These are phyloP conservation scores for Ceratobasidium sp. DNA, from an alignment of 1,284 basidiomycete genomes.

Conservation along the genomic window DNA sequence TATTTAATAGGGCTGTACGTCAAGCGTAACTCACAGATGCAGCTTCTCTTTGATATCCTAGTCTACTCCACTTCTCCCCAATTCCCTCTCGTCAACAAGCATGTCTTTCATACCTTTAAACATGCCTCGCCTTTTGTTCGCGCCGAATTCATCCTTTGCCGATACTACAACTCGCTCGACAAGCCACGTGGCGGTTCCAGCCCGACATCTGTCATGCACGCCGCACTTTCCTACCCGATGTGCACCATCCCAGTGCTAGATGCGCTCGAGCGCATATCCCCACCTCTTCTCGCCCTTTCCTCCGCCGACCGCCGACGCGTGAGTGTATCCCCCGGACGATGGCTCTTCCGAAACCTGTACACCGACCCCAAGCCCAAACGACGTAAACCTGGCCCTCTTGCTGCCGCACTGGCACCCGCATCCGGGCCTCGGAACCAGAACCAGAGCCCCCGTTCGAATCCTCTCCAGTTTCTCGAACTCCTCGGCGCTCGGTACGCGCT, in stretches of 20 bases:
- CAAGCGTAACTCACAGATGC: not conserved
- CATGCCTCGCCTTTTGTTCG: slow-evolving; percentile 30
- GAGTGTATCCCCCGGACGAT: slow-evolving; percentile 18
- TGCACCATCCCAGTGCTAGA: slow-evolving; percentile 15
- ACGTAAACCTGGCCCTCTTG: slow-evolving; percentile 20
- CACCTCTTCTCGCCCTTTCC: slow-evolving; percentile 4
- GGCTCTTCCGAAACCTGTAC: slow-evolving; percentile 35
- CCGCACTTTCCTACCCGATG: slow-evolving; percentile 35
- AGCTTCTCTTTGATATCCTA: slow-evolving; percentile 38
- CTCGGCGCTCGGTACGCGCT: slow-evolving; percentile 12
- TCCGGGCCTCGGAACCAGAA: not conserved
- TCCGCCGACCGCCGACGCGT: slow-evolving; percentile 2
- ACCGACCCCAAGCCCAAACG: slow-evolving; percentile 11
- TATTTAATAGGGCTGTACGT: not conserved
- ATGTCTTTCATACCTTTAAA: slow-evolving; percentile 30
- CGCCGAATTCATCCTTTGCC: slow-evolving; percentile 13
- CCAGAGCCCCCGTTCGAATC: slow-evolving; percentile 8
- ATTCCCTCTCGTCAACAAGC: slow-evolving; percentile 33
- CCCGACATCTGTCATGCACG: slow-evolving; percentile 9
- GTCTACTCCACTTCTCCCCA: not conserved
- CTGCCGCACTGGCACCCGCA: not conserved
- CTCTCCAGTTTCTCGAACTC: slow-evolving; percentile 13
- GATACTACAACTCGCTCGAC: not conserved
- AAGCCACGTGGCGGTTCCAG: not conserved
- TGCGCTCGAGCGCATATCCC: slow-evolving; percentile 26